Evolutionary conservation across 139 green algal species (phyloP), one percentile per base, ranked within the genome.

Genomic region (Coelastrella sp.): DNA sequence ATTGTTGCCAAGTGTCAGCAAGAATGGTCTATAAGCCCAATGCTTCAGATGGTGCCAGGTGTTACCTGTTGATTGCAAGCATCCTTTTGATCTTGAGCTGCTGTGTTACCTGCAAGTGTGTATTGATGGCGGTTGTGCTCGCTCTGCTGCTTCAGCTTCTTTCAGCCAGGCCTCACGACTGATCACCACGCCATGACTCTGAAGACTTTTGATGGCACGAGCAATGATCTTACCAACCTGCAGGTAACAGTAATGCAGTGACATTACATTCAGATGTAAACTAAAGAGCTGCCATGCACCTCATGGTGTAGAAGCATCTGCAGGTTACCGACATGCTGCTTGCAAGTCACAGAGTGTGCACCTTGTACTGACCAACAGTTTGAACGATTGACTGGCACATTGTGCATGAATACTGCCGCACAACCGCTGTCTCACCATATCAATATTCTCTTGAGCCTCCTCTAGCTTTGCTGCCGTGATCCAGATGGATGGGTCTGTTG

Each of bases 401-500:
- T n/a, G n/a, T n/a, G n/a, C n/a, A 57, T 57, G 45, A 57, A 9
- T 57, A 13, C 45, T 57, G 1, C 11, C 45, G 15, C 45, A 1
- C 15, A 57, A 64, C 53, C 11, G 53, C 53, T 27, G 17, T 8
- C 68, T 79, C 63, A 96, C 92, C 88, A 95, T 97, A 41, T 88
- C 88, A 0, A 69, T 80, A 76, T 98, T 96, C 23, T 94, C 95
- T 23, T 98, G 89, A 11, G 94, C 92, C 90, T 99, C 97, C 90
- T 99, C 97, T 79, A 99, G 93, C 90, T 99, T 98, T 50, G 96
- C 94, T 7, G 97, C 97, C 25, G 94, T 96, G 82, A 99, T 95
- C 96, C 96, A 99, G 71, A 99, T 96, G 81, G 87, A 53, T 30
- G 89, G 87, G 66, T 98, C 96, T 0, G 96, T 99, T 21, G 97